Evolutionary conservation across 1,139 yeast genomes (phyloP), one percentile per base, ranked within the genome.

Genomic region (Pneumocystis canis): DNA sequence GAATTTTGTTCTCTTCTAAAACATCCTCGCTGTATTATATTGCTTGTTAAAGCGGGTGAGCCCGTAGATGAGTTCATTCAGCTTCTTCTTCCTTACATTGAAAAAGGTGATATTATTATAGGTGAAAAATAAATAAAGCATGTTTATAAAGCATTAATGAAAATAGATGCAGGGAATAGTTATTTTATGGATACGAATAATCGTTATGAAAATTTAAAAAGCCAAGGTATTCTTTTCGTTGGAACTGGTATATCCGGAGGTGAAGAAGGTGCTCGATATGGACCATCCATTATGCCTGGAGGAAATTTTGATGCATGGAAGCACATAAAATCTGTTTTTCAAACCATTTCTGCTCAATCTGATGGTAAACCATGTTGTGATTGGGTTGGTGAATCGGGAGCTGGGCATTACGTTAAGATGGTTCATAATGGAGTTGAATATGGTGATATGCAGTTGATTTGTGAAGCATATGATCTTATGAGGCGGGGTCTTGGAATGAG

Each of bases 211-310:
- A 95, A 89, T 73, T 84, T 92, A 76, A 84, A 87, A 77, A 78
- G 78, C 67, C 84, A 90, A 82, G 97, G 96, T 61, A 84, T 90
- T 74, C 80, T 84, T 70, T 92, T 89, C 72, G 98, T 92, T 69
- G 98, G 98, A 73, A 89, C 96, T 68, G 98, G 98, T 86, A 98
- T 92, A 69, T 92, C 97, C 71, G 98, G 98, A 79, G 98, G 98
- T 81, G 98, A 92, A 80, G 98, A 92, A 78, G 98, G 98, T 83
- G 98, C 98, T 72, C 89, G 98, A 80, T 83, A 87, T 77, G 98
- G 98, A 75, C 98, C 98, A 68, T 90, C 97, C 68, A 83, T 92
- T 78, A 92, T 92, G 98, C 98, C 98, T 71, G 98, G 98, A 84
- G 98, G 98, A 75, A 87, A 89, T 76, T 82, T 80, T 70, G 97